These are phyloP conservation scores for Elsinoe batatas DNA, from an alignment of 2,329 filamentous ascomycete species.

Conservation along the genomic window DNA sequence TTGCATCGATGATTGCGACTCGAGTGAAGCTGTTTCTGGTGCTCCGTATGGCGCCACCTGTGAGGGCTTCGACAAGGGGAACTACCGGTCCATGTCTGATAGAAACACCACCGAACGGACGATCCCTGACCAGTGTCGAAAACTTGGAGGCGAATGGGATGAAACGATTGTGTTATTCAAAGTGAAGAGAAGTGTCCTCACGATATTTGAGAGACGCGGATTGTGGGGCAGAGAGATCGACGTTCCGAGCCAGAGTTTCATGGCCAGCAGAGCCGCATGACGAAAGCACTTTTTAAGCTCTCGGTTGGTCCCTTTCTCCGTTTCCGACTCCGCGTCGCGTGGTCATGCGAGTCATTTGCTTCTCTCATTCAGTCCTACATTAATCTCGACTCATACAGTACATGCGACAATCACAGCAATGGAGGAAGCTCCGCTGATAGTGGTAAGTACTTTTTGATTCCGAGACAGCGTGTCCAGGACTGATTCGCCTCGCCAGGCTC, in stretches of 20 bases:
- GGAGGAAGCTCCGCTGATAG: not conserved
- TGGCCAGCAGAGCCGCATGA: not conserved
- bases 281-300: not conserved
- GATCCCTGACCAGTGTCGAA: no score
- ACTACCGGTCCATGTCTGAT: no score
- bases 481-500: slow-evolving; percentile 47
- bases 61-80: no score
- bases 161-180: no score
- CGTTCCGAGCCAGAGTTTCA: not conserved
- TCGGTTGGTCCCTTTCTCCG: not conserved
- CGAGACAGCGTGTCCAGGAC: not conserved
- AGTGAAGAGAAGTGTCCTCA: no score
- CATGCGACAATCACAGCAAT: not conserved
- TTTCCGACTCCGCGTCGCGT: not conserved
- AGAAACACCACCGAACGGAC: no score
- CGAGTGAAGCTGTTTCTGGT: not conserved
- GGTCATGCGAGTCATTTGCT: not conserved
- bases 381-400: no score
- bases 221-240: not conserved
- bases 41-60: no score
- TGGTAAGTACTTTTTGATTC: not conserved
- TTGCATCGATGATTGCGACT: not conserved
- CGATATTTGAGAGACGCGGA: not conserved
- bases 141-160: no score
- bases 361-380: no score